Evolutionary conservation across 176 grass and related monocot genomes (phyloP).

Genomic region (Musa acuminata): DNA sequence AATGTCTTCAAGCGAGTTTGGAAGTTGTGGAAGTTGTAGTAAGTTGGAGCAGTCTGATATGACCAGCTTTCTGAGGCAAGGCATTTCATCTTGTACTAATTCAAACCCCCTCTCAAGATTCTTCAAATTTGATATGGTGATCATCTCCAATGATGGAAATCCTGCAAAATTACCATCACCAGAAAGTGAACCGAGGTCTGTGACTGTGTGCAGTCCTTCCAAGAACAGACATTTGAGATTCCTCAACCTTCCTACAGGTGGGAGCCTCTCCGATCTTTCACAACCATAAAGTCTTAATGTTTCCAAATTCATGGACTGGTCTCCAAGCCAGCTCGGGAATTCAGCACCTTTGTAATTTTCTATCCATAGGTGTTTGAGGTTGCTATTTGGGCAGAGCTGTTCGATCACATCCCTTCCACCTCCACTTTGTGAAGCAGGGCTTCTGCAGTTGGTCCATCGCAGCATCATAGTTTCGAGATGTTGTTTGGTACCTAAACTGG

Average conservation of each 20-base stretch:
- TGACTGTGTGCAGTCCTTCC: slow-evolving; percentile 14
- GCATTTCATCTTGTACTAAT: slow-evolving; percentile 1
- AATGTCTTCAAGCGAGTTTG: background rate
- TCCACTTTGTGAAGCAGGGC: background rate
- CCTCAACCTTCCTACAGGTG: slow-evolving; percentile 9
- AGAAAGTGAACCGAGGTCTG: background rate
- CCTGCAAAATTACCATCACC: background rate
- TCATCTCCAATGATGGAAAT: slow-evolving; percentile 19
- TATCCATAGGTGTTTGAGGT: slow-evolving; percentile 23
- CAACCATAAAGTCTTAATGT: slow-evolving; percentile 23
- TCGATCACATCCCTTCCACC: slow-evolving; percentile 11
- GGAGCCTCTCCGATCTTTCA: slow-evolving; percentile 9
- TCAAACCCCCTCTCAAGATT: slow-evolving; percentile 14
- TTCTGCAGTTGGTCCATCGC: slow-evolving; percentile 2
- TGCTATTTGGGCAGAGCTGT: slow-evolving; percentile 8
- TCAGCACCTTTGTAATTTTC: slow-evolving; percentile 22
- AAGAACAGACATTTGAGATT: slow-evolving; percentile 21
- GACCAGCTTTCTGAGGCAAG: background rate
- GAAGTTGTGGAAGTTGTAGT: background rate
- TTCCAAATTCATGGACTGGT: slow-evolving; percentile 23
- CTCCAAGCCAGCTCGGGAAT: slow-evolving; percentile 25
- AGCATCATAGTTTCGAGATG: slow-evolving; percentile 9
- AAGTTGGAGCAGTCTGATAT: slow-evolving; percentile 23
- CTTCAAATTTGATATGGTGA: slow-evolving; percentile 21
- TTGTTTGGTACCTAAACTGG: background rate